Evolutionary conservation across 192 early-diverging fungal genomes (phyloP).

Genomic region (Backusella liffmaniae): DNA sequence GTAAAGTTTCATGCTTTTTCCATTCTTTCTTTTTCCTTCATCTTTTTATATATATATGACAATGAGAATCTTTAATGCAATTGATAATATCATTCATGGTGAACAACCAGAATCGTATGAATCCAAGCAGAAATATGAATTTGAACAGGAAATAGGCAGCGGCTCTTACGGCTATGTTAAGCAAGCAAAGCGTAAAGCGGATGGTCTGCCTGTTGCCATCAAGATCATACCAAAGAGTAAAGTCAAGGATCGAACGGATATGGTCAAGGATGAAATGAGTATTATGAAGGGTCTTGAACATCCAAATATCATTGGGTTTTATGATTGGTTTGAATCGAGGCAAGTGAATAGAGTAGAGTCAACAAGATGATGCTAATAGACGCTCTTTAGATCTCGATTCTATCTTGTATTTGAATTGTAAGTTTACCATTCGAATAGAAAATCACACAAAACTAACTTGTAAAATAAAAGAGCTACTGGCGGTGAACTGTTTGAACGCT

Average conservation of each 20-base stretch:
- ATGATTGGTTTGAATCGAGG: slow-evolving; percentile 67
- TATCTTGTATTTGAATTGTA: slow-evolving; percentile 75
- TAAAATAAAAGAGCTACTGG: slow-evolving; percentile 54
- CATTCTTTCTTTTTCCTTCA: not conserved
- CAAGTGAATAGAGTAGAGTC: not conserved
- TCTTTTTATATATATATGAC: not conserved
- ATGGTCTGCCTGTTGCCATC: slow-evolving; percentile 77
- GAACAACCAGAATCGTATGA: slow-evolving; percentile 56
- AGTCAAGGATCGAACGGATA: slow-evolving; percentile 74
- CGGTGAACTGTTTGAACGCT: slow-evolving; percentile 85
- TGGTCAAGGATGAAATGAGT: slow-evolving; percentile 94
- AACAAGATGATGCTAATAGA: not conserved
- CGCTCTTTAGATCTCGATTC: slow-evolving; percentile 56
- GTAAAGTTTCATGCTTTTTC: not conserved
- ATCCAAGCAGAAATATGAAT: slow-evolving; percentile 66
- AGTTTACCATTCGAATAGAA: not conserved
- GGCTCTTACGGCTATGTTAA: slow-evolving; percentile 78
- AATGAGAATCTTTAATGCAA: slow-evolving; percentile 24
- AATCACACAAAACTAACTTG: not conserved
- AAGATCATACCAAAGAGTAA: slow-evolving; percentile 90
- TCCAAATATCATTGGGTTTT: slow-evolving; percentile 84
- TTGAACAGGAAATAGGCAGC: slow-evolving; percentile 47
- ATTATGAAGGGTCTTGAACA: slow-evolving; percentile 82
- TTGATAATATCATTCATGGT: slow-evolving; percentile 38
- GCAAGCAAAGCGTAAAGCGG: slow-evolving; percentile 58